Conservation (phyloP, 768 basidiomycete species). For the Termitomyces sp. region DNA sequence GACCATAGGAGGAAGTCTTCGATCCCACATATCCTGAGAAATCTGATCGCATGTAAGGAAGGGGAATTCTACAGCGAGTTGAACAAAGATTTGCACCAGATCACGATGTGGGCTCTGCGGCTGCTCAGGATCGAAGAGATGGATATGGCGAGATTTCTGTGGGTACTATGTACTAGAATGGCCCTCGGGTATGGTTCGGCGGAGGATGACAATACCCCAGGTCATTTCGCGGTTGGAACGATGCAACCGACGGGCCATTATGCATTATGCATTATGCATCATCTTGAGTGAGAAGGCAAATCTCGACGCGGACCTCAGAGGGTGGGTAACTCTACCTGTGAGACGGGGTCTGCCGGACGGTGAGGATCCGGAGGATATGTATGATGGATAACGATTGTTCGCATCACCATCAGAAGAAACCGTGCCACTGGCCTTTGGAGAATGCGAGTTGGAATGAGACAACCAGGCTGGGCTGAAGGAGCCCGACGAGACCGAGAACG, state of each 20-base stretch:
- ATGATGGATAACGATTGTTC: conserved; percentile 43
- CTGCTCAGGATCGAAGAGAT: conserved; percentile 68
- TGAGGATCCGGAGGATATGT: conserved; percentile 50
- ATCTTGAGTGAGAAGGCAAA: conserved; percentile 8
- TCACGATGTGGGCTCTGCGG: conserved; percentile 62
- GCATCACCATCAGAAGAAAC: conserved; percentile 42
- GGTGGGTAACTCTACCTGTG: conserved; percentile 35
- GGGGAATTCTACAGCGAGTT: conserved; percentile 58
- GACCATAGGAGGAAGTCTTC: conserved; percentile 49
- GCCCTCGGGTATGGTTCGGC: conserved; percentile 34
- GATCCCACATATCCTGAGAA: conserved; percentile 58
- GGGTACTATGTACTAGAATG: conserved; percentile 39
- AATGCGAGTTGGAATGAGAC: conserved; percentile 47
- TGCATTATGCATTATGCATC: too few relatives aligned
- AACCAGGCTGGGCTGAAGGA: conserved; percentile 47
- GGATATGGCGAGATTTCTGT: conserved; percentile 39
- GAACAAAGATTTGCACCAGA: conserved; percentile 72
- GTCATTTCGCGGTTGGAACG: conserved; percentile 39
- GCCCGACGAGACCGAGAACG: conserved; percentile 46
- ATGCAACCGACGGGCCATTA: conserved; percentile 40
- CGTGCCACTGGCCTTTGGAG: conserved; percentile 51
- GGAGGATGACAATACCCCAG: conserved; percentile 39
- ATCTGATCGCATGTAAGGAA: conserved; percentile 74
- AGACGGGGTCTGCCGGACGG: conserved; percentile 35
- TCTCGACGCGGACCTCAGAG: conserved; percentile 1